Evolutionary conservation across 1,284 basidiomycete genomes (phyloP).

Genomic region (Puccinia triticina): DNA sequence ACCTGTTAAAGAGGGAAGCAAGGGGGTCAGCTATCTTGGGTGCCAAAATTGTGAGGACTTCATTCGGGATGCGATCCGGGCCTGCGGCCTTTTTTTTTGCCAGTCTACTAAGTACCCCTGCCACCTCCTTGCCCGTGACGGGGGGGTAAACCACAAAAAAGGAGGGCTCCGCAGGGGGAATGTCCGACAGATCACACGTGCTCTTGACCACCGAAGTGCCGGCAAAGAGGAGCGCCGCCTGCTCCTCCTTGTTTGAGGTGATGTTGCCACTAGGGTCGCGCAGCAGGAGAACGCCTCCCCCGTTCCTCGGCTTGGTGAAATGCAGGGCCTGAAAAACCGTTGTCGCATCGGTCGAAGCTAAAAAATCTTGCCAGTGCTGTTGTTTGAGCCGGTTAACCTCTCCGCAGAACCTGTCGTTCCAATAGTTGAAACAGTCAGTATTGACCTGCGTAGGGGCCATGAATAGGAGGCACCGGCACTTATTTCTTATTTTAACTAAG

Average conservation of each 20-base stretch:
- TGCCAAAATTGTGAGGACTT: too few relatives aligned
- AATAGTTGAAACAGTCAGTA: too few relatives aligned
- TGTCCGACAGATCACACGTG: not conserved
- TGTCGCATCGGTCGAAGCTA: not conserved
- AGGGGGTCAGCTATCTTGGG: too few relatives aligned
- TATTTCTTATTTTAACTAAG: too few relatives aligned
- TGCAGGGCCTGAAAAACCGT: not conserved
- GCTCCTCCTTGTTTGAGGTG: too few relatives aligned
- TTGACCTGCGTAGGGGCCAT: too few relatives aligned
- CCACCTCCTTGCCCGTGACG: not conserved
- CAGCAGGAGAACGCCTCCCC: too few relatives aligned
- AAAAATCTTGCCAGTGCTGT: not conserved
- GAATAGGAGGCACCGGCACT: too few relatives aligned
- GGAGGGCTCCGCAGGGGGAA: not conserved
- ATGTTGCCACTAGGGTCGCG: too few relatives aligned
- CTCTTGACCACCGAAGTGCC: not conserved
- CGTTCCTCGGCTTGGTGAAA: not conserved
- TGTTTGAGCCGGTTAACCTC: not conserved
- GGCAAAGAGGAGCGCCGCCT: not conserved
- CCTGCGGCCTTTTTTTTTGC: not conserved
- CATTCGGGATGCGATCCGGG: not conserved
- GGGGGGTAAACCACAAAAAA: not conserved
- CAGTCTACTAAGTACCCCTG: not conserved
- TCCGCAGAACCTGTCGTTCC: too few relatives aligned
- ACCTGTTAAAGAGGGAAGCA: too few relatives aligned